Evolutionary conservation across 495 filamentous ascomycete species (phyloP), one percentile per base, ranked within the genome.

Genomic region (Letharia columbiana): DNA sequence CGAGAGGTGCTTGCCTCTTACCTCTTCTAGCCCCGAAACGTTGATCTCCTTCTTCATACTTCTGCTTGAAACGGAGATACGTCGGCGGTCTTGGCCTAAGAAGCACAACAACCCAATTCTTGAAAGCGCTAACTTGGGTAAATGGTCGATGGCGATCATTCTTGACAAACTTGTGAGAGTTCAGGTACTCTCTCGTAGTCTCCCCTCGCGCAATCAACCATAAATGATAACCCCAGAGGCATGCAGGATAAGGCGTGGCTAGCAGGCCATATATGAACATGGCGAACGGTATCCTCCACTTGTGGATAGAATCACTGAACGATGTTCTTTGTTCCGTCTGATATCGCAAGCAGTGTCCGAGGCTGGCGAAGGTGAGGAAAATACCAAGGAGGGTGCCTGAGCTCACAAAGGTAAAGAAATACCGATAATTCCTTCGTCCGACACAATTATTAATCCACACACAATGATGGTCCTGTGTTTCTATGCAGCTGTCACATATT

Each of bases 381-480:
- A 93, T 71, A 0, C 85, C 84, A 3, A 97, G 80, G n/a, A 96
- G 66, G 2, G 90, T 91, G 17, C 81, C 86, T 28, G 85, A 83
- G 69, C 81, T 84, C 68, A 98, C 83, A 76, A 97, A 98, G 28
- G 88, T 83, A 71, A 97, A 96, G 76, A 98, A 98, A 71, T 94
- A 98, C 60, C 95, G 91, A 75, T 98, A 98, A 75, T 98, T 98
- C 63, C 94, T 90, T 44, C 95, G 89, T 9, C 94, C 94, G 56
- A 98, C 89, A 75, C 94, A 98, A 75, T 98, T 98, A 77, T 98
- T 98, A 61, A 98, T 85, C 95, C 95, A 98, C 31, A 98, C 91
- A 71, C 94, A 98, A 78, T 98, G 94, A 71, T 98, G 94, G 72
- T 98, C 94, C 69, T 97, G 92, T 0, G 93, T 97, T 74, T 98